These are phyloP conservation scores for Cydonia oblonga DNA, from an alignment of 331 rosid species.

Conservation along the genomic window DNA sequence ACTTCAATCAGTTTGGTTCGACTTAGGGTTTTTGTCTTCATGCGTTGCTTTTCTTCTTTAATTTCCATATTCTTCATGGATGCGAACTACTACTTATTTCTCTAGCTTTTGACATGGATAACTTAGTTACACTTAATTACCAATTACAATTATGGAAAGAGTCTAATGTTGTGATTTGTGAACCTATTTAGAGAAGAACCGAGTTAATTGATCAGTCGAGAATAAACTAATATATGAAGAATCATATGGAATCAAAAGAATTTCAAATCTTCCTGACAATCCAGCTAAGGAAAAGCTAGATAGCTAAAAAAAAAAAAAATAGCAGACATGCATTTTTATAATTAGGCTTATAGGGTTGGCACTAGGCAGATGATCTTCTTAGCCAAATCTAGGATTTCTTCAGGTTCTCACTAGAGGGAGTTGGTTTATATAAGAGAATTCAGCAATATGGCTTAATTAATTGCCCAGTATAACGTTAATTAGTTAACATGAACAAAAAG, in stretches of 20 bases:
- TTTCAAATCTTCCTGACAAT: conserved; percentile 30
- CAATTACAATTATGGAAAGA: too few species aligned
- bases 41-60: too few species aligned
- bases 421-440: not conserved
- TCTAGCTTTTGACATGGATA: too few species aligned
- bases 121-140: too few species aligned
- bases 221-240: not conserved
- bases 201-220: conserved; percentile 20
- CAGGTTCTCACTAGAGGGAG: not conserved
- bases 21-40: too few species aligned
- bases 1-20: too few species aligned
- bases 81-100: too few species aligned
- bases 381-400: conserved; percentile 10
- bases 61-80: too few species aligned
- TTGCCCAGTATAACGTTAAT: not conserved
- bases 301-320: not conserved
- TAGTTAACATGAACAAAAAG: not conserved
- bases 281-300: conserved; percentile 26
- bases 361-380: not conserved
- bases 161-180: too few species aligned
- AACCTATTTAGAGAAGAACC: conserved; percentile 18
- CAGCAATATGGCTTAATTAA: not conserved
- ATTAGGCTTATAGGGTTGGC: not conserved
- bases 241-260: conserved; percentile 20
- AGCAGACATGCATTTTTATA: not conserved